phyloP scores from a whole-genome alignment of 257 asterid species.

The Buddleja alternifolia region DNA sequence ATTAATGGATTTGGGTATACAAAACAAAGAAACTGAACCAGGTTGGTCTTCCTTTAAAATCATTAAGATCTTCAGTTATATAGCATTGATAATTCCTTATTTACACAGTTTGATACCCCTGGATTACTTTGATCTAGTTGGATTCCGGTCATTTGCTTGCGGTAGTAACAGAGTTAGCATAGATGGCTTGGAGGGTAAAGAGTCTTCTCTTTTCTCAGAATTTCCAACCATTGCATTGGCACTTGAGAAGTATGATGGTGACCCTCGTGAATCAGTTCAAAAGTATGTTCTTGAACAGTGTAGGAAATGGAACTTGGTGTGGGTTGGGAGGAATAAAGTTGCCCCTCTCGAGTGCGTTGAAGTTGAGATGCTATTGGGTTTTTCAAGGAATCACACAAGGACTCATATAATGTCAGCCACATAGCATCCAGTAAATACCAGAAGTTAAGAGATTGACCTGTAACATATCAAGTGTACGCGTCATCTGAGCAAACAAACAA shows the following conservation, averaged over 20 bases:
- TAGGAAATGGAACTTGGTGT: slow-evolving; percentile 84
- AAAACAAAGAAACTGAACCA: slow-evolving; percentile 3
- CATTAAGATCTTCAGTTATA: background rate
- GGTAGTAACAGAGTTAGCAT: no score
- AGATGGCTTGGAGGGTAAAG: no score
- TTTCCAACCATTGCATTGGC: no score
- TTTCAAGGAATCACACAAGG: slow-evolving; percentile 83
- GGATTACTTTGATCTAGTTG: no score
- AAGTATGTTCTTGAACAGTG: slow-evolving; percentile 62
- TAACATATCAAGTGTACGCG: slow-evolving; percentile 86
- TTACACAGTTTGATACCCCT: no score
- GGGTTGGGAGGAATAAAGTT: slow-evolving; percentile 85
- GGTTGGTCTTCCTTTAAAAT: slow-evolving; percentile 1
- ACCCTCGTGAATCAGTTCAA: slow-evolving; percentile 58
- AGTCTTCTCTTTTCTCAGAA: no score
- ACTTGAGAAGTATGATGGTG: slow-evolving; percentile 51
- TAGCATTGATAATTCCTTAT: background rate
- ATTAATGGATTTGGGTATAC: slow-evolving; percentile 16
- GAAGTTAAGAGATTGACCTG: slow-evolving; percentile 55
- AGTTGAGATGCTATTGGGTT: slow-evolving; percentile 76
- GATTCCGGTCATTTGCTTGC: no score
- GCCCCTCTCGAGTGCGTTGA: slow-evolving; percentile 95
- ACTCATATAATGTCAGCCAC: slow-evolving; percentile 14
- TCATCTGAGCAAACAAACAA: slow-evolving; percentile 95
- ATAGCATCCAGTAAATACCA: slow-evolving; percentile 14